Evolutionary conservation across 148 eudicot genomes (phyloP).

Genomic region (Cornus suecica): DNA sequence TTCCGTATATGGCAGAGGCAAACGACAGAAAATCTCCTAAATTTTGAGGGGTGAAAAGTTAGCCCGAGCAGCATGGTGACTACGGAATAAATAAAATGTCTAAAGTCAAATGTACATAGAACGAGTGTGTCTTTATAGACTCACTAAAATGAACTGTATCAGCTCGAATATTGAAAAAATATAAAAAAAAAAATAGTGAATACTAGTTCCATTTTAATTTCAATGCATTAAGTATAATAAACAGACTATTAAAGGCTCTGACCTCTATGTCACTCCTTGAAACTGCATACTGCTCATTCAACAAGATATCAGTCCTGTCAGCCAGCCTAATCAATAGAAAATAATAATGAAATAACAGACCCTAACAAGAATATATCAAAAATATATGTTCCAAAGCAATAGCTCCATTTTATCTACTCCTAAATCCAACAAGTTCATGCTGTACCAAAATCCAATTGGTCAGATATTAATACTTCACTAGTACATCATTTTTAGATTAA

Average conservation of each 20-base stretch:
- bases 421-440: constrained; percentile 1
- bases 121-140: background rate
- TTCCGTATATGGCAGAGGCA: constrained; percentile 64
- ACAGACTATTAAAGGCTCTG: constrained; percentile 24
- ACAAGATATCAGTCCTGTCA: constrained; percentile 72
- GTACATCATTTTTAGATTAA: background rate
- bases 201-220: background rate
- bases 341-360: constrained; percentile 27
- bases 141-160: background rate
- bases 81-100: background rate
- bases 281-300: constrained; percentile 62
- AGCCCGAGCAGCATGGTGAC: background rate
- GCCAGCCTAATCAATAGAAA: constrained; percentile 59
- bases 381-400: background rate
- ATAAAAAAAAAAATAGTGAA: background rate
- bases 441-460: background rate
- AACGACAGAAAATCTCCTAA: constrained; percentile 58
- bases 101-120: background rate
- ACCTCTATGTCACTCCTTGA: constrained; percentile 57
- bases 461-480: background rate
- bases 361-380: background rate
- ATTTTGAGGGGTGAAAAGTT: constrained; percentile 16
- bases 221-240: background rate
- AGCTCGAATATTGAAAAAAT: background rate
- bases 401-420: background rate